phyloP scores from a whole-genome alignment of 805 yeast genomes.

The Kregervanrija pseudodelftensis region DNA sequence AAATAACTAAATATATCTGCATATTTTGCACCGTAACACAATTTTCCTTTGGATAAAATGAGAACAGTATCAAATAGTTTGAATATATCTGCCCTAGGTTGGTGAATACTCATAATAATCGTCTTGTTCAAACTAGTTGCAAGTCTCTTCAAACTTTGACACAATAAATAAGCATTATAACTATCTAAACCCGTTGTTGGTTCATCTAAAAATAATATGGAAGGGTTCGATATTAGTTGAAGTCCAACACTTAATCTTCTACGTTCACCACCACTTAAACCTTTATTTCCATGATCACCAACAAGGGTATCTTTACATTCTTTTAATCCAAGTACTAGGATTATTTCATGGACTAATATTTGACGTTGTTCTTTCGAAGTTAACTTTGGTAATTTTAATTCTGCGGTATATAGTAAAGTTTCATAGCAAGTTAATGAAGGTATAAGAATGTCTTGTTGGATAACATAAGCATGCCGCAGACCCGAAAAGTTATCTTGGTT shows the following conservation, averaged over 20 bases:
- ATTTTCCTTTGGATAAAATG: slow-evolving; percentile 55
- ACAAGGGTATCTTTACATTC: slow-evolving; percentile 57
- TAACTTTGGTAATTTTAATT: slow-evolving; percentile 49
- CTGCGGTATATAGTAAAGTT: slow-evolving; percentile 64
- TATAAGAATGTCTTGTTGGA: slow-evolving; percentile 67
- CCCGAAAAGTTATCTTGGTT: slow-evolving; percentile 20
- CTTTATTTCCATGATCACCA: slow-evolving; percentile 45
- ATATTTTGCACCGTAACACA: slow-evolving; percentile 39
- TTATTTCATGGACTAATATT: slow-evolving; percentile 49
- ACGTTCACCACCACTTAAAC: slow-evolving; percentile 81
- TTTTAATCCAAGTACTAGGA: slow-evolving; percentile 57
- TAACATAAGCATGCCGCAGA: slow-evolving; percentile 52
- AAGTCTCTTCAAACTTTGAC: slow-evolving; percentile 52
- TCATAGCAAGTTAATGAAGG: slow-evolving; percentile 71
- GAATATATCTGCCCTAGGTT: slow-evolving; percentile 74
- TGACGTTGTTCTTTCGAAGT: slow-evolving; percentile 37
- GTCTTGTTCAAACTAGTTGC: slow-evolving; percentile 55
- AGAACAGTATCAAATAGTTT: slow-evolving; percentile 61
- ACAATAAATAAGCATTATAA: slow-evolving; percentile 59
- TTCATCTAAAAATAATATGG: slow-evolving; percentile 72
- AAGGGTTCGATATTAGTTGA: slow-evolving; percentile 70
- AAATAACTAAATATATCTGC: slow-evolving; percentile 43
- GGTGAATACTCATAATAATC: slow-evolving; percentile 71
- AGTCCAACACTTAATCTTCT: slow-evolving; percentile 71
- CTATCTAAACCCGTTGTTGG: slow-evolving; percentile 88